Conservation (phyloP, 2,329 filamentous ascomycete genomes). For the Fusarium bulbicola region DNA sequence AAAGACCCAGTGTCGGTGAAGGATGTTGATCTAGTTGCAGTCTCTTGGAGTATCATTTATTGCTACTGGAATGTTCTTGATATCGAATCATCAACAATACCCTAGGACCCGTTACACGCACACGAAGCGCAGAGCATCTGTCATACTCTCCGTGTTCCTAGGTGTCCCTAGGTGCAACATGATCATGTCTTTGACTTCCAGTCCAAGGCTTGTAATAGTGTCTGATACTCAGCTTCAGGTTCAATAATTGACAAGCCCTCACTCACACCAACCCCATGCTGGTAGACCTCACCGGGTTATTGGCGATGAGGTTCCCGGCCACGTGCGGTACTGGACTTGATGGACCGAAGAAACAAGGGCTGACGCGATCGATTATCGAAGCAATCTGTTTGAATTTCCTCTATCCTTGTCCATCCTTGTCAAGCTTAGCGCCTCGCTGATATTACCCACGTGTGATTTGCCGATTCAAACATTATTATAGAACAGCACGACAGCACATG, state of each 20-base stretch:
- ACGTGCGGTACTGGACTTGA: constrained; percentile 13
- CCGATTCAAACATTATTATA: constrained; percentile 4
- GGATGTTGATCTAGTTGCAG: not conserved
- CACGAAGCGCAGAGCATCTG: constrained; percentile 23
- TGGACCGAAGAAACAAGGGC: constrained; percentile 6
- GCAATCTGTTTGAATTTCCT: constrained; percentile 1
- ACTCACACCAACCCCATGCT: not conserved
- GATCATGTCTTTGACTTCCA: not conserved
- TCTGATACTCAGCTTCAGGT: not conserved
- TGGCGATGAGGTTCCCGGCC: constrained; percentile 12
- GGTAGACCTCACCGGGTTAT: not conserved
- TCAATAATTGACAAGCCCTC: not conserved
- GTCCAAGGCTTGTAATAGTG: not conserved
- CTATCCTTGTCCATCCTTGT: not conserved
- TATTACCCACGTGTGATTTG: constrained; percentile 7
- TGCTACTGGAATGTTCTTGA: not conserved
- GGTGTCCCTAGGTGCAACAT: not conserved
- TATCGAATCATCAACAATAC: constrained; percentile 18
- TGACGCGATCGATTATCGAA: constrained; percentile 23
- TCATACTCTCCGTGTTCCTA: constrained; percentile 27
- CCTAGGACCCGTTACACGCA: constrained; percentile 7
- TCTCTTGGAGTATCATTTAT: not conserved
- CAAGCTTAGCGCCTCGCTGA: constrained; percentile 8
- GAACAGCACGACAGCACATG: constrained; percentile 25
- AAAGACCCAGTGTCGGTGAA: not conserved